Percentiles rank a stretch among this genome's conserved stretches.
Evolutionary conservation across 345 rosid genomes (phyloP).

Genomic region (Fremontodendron californicum): DNA sequence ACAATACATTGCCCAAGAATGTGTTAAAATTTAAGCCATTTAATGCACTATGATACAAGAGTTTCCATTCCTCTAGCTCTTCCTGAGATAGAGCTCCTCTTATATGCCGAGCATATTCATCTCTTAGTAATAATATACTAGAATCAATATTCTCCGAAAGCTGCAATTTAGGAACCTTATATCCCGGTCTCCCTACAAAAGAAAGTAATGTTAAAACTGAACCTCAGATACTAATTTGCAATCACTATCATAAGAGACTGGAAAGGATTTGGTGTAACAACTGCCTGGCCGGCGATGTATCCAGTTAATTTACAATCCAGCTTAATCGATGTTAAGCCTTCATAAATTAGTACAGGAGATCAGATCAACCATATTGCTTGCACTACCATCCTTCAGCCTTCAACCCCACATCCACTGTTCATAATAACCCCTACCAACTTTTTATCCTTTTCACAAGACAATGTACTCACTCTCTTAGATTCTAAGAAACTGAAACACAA

Average conservation of each 20-base stretch:
- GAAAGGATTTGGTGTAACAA: neutral
- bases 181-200: constrained; percentile 52
- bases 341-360: neutral
- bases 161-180: constrained; percentile 62
- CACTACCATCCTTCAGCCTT: no score
- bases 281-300: neutral
- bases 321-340: neutral
- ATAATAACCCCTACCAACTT: no score
- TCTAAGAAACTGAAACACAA: no score
- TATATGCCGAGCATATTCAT: constrained; percentile 90
- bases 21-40: constrained; percentile 85
- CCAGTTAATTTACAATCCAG: neutral
- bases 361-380: no score
- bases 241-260: neutral
- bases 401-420: no score
- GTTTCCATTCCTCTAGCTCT: constrained; percentile 81
- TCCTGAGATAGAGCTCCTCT: constrained; percentile 81
- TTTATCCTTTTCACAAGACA: no score
- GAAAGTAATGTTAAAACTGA: neutral
- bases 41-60: constrained; percentile 71
- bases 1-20: constrained; percentile 69
- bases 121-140: constrained; percentile 41
- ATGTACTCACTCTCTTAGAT: no score
- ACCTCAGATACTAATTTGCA: neutral
- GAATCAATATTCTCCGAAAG: constrained; percentile 46